A percentile compares a stretch with the other conserved stretches of the same genome.
Conservation (phyloP, 2,329 filamentous ascomycete genomes). For the Westerdykella sp. region DNA sequence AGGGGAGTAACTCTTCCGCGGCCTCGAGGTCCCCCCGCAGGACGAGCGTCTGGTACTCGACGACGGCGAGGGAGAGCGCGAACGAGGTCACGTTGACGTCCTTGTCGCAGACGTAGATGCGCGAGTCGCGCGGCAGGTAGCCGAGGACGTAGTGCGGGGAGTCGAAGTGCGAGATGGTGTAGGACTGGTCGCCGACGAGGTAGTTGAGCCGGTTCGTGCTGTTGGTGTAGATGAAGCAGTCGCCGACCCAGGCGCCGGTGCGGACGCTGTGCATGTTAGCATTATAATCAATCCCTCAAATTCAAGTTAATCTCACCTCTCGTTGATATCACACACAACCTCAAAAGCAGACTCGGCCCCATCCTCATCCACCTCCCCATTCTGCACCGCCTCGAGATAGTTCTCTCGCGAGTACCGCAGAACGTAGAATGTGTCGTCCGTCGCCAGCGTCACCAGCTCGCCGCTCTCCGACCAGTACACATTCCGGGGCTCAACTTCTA, state of each 20-base stretch:
- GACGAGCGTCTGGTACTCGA: constrained; percentile 95
- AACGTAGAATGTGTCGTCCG: constrained; percentile 93
- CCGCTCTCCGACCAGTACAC: constrained; percentile 98
- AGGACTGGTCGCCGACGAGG: constrained; percentile 93
- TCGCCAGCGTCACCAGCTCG: constrained; percentile 85
- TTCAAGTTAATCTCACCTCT: constrained; percentile 53
- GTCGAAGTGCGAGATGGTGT: constrained; percentile 96
- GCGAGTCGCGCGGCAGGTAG: constrained; percentile 91
- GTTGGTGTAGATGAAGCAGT: constrained; percentile 99
- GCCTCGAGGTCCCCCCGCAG: constrained; percentile 89
- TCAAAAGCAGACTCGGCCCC: constrained; percentile 95
- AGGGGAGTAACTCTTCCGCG: constrained; percentile 74
- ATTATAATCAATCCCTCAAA: neutral
- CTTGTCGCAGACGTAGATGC: constrained; percentile 92
- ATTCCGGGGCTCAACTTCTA: constrained; percentile 67
- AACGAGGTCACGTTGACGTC: constrained; percentile 91
- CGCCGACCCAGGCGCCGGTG: constrained; percentile 95
- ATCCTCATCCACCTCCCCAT: constrained; percentile 77
- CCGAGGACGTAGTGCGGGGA: constrained; percentile 90
- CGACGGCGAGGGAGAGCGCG: constrained; percentile 79
- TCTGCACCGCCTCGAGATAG: constrained; percentile 76
- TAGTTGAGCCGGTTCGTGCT: constrained; percentile 95
- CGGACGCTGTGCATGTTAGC: constrained; percentile 56
- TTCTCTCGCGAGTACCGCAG: constrained; percentile 84
- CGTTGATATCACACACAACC: constrained; percentile 90